Conservation (phyloP, 306 rosid species). For the Astragalus membranaceus region DNA sequence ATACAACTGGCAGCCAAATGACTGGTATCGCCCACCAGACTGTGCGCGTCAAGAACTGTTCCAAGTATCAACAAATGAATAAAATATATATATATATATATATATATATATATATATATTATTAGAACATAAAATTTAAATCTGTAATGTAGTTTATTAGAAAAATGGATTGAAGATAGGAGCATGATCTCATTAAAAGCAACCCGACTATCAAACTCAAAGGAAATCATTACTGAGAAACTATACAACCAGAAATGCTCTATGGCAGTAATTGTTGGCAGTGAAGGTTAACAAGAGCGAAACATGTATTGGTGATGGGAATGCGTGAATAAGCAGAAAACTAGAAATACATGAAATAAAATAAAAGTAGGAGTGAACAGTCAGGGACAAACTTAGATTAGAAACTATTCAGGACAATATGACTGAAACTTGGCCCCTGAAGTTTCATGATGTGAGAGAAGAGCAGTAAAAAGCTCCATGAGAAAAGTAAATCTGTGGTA, state of each 20-base stretch:
- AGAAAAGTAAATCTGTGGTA: not conserved
- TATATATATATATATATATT: no score
- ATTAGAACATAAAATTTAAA: constrained; percentile 2
- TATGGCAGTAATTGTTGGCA: not conserved
- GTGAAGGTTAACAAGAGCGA: not conserved
- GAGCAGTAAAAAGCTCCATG: not conserved
- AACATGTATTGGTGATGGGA: not conserved
- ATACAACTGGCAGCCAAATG: constrained; percentile 88
- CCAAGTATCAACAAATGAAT: constrained; percentile 33
- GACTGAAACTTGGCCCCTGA: not conserved
- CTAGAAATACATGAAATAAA: not conserved
- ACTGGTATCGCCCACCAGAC: constrained; percentile 95
- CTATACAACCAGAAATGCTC: not conserved
- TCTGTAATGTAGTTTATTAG: not conserved
- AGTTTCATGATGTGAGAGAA: not conserved
- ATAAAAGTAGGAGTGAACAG: not conserved
- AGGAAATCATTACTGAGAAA: not conserved
- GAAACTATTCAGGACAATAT: constrained; percentile 5
- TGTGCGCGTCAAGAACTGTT: constrained; percentile 82
- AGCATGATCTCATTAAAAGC: not conserved
- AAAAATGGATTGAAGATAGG: not conserved
- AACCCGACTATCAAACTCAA: not conserved
- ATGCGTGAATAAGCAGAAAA: not conserved
- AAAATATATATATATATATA: no score
- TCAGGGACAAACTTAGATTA: not conserved